These are phyloP conservation scores for Sesbania bispinosa DNA, from an alignment of 306 rosid genomes.

Conservation along the genomic window DNA sequence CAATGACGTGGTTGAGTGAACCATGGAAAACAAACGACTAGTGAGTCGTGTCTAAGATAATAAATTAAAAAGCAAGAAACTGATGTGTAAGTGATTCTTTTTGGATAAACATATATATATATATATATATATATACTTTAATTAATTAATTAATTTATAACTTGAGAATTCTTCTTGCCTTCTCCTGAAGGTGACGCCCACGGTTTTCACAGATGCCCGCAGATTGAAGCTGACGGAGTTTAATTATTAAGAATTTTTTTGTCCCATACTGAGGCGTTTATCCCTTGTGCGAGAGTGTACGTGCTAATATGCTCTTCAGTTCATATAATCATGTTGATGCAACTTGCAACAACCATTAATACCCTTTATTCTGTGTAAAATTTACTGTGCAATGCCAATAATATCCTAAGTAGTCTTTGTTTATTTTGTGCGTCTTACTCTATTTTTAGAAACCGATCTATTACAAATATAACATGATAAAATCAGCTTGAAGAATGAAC, in stretches of 20 bases:
- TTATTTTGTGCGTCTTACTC: no score
- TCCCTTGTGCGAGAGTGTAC: background rate
- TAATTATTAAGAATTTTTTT: background rate
- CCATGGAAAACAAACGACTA: background rate
- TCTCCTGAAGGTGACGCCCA: conserved; percentile 33
- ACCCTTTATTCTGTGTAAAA: no score
- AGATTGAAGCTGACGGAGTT: background rate
- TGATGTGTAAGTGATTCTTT: conserved; percentile 32
- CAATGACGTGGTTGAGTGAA: conserved; percentile 11
- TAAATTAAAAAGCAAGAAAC: background rate
- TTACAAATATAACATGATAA: no score
- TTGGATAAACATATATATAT: background rate
- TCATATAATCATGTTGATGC: no score
- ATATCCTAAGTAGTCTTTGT: no score
- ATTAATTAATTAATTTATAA: no score
- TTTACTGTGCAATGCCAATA: no score
- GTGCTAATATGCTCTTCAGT: background rate
- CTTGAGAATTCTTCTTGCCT: no score
- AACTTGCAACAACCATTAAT: background rate
- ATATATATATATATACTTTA: no score
- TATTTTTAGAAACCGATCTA: no score
- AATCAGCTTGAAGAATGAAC: no score
- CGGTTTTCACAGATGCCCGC: conserved; percentile 32
- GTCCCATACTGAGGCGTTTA: no score
- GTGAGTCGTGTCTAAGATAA: background rate